Base-by-base conservation (phyloP, 2,329 filamentous ascomycete genomes). In the Ciborinia camelliae region DNA sequence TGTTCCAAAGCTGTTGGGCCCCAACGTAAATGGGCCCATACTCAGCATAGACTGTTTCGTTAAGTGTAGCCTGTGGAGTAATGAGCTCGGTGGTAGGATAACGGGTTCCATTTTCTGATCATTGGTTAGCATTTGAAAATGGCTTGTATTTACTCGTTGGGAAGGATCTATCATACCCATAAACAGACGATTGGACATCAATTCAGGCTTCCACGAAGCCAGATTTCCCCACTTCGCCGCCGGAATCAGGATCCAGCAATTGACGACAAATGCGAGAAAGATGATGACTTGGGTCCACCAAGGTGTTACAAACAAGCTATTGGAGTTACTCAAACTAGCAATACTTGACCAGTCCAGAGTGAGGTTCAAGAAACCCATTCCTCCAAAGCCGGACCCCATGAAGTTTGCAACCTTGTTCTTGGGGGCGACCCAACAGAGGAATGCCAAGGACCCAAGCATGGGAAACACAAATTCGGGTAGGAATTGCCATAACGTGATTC, bases 351-450 rank as follows among this genome's bases (percentile, higher is more conserved):
- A 87, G 69, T 87, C 82, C 23, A 87, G 75, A 1, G 81, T 82
- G 1, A 87, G 75, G 65, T 87, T 87, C 45, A 87, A 74, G 66
- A 87, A 81, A 0, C 84, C 84, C 82, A 87, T 86, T 6, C 84
- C 84, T 4, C 85, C 84, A n/a, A 86, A 79, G 0, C 85, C 85
- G 5, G 81, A 81, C 1, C 85, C 84, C 23, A 87, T 75, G 68
- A 87, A 88, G 69, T 87, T 88, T 66, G 83, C 84, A 0, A 81
- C 78, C 2, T 79, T 73, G 68, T 86, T 87, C 20, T 78, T 78
- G 1, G 84, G 84, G 2, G 85, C 84, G 2, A 88, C 83, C 85
- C 85, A 87, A 75, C 85, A 88, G 6, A 87, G 77, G 59, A 87
- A 86, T 2, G 85, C 84, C 9, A 87, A 76, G 0, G 85, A 86